Percentiles rank a stretch among this genome's conserved stretches.
These are phyloP conservation scores for Vachellia pachyceras DNA, from an alignment of 306 rosid genomes.

Conservation along the genomic window DNA sequence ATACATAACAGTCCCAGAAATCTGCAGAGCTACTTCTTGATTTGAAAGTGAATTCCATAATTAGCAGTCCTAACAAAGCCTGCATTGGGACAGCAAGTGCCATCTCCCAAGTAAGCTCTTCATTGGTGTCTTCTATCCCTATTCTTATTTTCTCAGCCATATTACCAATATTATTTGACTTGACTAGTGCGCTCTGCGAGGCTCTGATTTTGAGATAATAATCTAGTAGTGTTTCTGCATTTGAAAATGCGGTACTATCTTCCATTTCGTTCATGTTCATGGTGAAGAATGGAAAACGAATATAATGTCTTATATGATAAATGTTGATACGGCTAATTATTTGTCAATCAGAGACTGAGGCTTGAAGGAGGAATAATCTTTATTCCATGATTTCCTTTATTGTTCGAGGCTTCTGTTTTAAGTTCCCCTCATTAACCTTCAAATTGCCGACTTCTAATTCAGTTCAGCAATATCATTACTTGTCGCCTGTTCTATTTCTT, in stretches of 20 bases:
- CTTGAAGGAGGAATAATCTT: not conserved
- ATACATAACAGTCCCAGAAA: conserved; percentile 82
- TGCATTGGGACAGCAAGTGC: conserved; percentile 71
- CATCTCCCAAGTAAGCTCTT: conserved; percentile 71
- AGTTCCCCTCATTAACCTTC: not conserved
- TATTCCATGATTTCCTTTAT: not conserved
- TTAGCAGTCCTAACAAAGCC: conserved; percentile 77
- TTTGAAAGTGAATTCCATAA: conserved; percentile 67
- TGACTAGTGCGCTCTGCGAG: not conserved
- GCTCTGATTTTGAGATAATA: conserved; percentile 7
- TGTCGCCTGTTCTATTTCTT: not conserved
- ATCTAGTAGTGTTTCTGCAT: conserved; percentile 21
- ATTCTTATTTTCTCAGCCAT: conserved; percentile 23
- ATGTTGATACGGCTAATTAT: not conserved
- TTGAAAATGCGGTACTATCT: not conserved
- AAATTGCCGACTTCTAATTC: not conserved
- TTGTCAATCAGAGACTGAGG: not conserved
- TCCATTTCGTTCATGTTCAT: conserved; percentile 3
- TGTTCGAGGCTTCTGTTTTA: not conserved
- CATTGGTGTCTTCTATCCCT: conserved; percentile 26
- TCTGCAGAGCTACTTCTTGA: conserved; percentile 91
- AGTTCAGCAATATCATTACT: not conserved
- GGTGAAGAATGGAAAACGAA: not conserved
- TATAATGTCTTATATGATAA: not conserved
- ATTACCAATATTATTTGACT: conserved; percentile 27